Conservation (phyloP, 805 yeast species). For the Suhomyces faveliae region DNA sequence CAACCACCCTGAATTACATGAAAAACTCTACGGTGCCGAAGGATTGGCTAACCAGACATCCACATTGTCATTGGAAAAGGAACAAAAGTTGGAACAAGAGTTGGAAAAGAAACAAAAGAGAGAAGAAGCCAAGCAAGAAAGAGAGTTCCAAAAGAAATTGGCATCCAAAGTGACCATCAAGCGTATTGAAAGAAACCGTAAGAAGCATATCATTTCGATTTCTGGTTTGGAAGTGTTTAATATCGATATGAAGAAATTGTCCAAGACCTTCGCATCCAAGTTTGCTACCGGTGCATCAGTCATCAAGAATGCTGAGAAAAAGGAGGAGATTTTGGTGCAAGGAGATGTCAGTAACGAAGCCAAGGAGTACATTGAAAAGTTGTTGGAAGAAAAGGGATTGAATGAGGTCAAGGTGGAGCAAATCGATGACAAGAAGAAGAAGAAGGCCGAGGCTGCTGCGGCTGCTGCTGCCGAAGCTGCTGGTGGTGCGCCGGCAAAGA, state of each 20-base stretch:
- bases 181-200: conserved; percentile 84
- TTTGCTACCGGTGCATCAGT: conserved; percentile 97
- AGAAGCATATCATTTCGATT: conserved; percentile 83
- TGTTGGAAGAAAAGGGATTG: conserved; percentile 79
- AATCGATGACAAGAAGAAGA: conserved; percentile 76
- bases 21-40: conserved; percentile 59
- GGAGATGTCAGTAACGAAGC: conserved; percentile 95
- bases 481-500: background rate
- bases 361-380: conserved; percentile 65
- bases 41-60: conserved; percentile 56
- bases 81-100: conserved; percentile 78
- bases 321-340: conserved; percentile 87
- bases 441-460: conserved; percentile 28
- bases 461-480: conserved; percentile 5
- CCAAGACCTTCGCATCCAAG: conserved; percentile 88
- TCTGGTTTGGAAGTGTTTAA: conserved; percentile 87
- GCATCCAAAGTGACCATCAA: conserved; percentile 81
- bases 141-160: conserved; percentile 75
- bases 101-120: conserved; percentile 81
- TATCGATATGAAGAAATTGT: conserved; percentile 83
- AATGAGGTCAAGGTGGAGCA: conserved; percentile 86
- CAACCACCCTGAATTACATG: conserved; percentile 54
- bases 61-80: conserved; percentile 69
- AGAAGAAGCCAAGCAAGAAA: conserved; percentile 80
- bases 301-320: conserved; percentile 84